Percentiles rank a stretch among this genome's conserved stretches.
Conservation (phyloP, 306 rosid species). For the Purshia tridentata region DNA sequence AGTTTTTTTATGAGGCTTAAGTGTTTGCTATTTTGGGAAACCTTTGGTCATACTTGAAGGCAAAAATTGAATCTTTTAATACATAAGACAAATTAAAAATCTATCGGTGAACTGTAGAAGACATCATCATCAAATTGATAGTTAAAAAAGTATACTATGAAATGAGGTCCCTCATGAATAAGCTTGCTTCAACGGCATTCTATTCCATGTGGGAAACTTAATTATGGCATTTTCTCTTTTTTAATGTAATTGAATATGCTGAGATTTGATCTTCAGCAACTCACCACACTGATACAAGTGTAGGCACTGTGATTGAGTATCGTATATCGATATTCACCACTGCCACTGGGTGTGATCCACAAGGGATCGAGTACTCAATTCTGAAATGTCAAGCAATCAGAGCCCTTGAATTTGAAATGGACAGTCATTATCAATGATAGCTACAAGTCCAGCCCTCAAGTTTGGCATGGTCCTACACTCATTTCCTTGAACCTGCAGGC, state of each 20-base stretch:
- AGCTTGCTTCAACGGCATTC: slow-evolving; percentile 60
- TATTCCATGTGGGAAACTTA: slow-evolving; percentile 29
- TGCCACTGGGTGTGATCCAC: slow-evolving; percentile 25
- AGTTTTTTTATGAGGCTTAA: too few species aligned
- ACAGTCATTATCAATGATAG: slow-evolving; percentile 57
- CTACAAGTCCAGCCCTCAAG: slow-evolving; percentile 56
- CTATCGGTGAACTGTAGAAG: slow-evolving; percentile 3
- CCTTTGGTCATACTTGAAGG: slow-evolving; percentile 10
- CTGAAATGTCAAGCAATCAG: slow-evolving; percentile 26
- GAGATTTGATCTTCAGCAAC: slow-evolving; percentile 18
- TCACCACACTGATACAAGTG: slow-evolving; percentile 13
- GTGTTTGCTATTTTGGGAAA: slow-evolving; percentile 24
- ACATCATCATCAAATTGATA: slow-evolving; percentile 10
- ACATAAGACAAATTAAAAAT: slow-evolving; percentile 34
- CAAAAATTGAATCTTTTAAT: slow-evolving; percentile 30
- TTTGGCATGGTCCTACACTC: slow-evolving; percentile 64
- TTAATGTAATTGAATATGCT: neutral
- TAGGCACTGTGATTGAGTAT: slow-evolving; percentile 4
- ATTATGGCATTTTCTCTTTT: neutral
- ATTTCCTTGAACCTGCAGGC: slow-evolving; percentile 27
- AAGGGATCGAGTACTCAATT: slow-evolving; percentile 14
- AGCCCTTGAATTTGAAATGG: slow-evolving; percentile 52
- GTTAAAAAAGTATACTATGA: neutral
- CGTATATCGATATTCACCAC: slow-evolving; percentile 27
- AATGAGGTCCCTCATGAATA: neutral